Percentiles rank a stretch among this genome's conserved stretches.
Conservation (phyloP, 2,329 filamentous ascomycete genomes). For the Rhynchosporium secalis region DNA sequence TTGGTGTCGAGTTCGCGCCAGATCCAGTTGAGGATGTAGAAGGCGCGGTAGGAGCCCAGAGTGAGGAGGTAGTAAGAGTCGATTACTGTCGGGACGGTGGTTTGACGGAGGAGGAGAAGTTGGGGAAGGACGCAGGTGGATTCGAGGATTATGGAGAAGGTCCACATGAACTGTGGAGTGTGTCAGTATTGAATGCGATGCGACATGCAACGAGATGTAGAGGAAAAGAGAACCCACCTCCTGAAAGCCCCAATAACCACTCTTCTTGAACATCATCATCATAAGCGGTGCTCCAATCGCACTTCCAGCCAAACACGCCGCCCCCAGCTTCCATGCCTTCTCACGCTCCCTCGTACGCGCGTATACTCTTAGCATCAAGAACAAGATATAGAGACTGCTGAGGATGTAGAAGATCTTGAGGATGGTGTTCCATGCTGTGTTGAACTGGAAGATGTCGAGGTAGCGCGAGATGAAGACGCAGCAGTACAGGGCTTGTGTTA, state of each 20-base stretch:
- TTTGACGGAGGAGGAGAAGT: slow-evolving; percentile 86
- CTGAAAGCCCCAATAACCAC: slow-evolving; percentile 49
- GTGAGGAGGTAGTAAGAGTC: slow-evolving; percentile 93
- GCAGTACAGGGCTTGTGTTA: slow-evolving; percentile 86
- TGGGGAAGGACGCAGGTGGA: slow-evolving; percentile 89
- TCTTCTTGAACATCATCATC: slow-evolving; percentile 64
- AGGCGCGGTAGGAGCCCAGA: slow-evolving; percentile 80
- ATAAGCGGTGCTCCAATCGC: slow-evolving; percentile 69
- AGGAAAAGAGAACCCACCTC: slow-evolving; percentile 45
- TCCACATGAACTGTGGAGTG: slow-evolving; percentile 67
- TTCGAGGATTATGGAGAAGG: slow-evolving; percentile 89
- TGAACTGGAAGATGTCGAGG: slow-evolving; percentile 69
- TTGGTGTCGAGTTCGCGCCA: slow-evolving; percentile 61
- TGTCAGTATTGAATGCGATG: too few species aligned
- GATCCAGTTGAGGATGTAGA: slow-evolving; percentile 94
- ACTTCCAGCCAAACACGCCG: slow-evolving; percentile 64
- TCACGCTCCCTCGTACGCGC: slow-evolving; percentile 88
- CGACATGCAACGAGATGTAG: neutral
- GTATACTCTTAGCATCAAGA: slow-evolving; percentile 82
- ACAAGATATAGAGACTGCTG: slow-evolving; percentile 83
- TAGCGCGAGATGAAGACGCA: slow-evolving; percentile 86
- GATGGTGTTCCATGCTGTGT: slow-evolving; percentile 68
- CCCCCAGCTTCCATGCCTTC: slow-evolving; percentile 88
- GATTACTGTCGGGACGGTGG: slow-evolving; percentile 93
- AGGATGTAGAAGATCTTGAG: slow-evolving; percentile 90